Evolutionary conservation across 495 filamentous ascomycete genomes (phyloP), one percentile per base, ranked within the genome.

Genomic region (Talaromyces stipitatus): DNA sequence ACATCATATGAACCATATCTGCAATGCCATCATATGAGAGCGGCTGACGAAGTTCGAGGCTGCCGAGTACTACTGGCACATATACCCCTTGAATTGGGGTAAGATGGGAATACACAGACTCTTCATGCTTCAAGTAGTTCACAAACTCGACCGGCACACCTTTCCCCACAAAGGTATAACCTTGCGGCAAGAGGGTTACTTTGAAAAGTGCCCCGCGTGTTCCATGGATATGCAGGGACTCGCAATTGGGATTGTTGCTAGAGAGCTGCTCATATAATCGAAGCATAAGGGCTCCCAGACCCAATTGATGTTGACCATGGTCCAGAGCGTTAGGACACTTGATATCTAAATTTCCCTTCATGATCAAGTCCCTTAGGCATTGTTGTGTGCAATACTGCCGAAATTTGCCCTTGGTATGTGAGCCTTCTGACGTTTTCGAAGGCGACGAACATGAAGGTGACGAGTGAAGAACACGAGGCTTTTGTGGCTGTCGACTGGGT

Each of bases 351-450:
- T 65, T 56, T 38, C n/a, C 62, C 51, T 66, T 60, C 23, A 55
- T 59, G 41, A 62, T 62, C 32, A 79, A 56, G 30, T 70, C 72
- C 10, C 60, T 58, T 16, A 79, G 66, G 56, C 76, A 79, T 57
- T 62, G 46, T 16, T 78, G 73, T 8, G 70, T 73, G 65, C 70
- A 79, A 62, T 69, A 78, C 55, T 67, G 62, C 59, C 64, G 65
- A 57, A 62, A 62, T 54, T 65, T 56, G 51, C 61, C 64, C n/a
- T n/a, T n/a, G n/a, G n/a, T n/a, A n/a, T n/a, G n/a, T n/a, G n/a
- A n/a, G n/a, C n/a, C n/a, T n/a, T n/a, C n/a, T n/a, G n/a, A n/a
- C n/a, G n/a, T n/a, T 63, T 54, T 7, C n/a, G 14, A 22, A 26
- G 50, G 27, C 27, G 26, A 38, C 46, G 41, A 55, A 24, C 48